phyloP scores from a whole-genome alignment of 2,329 filamentous ascomycete species.

The Fusarium sterilihyphosum region DNA sequence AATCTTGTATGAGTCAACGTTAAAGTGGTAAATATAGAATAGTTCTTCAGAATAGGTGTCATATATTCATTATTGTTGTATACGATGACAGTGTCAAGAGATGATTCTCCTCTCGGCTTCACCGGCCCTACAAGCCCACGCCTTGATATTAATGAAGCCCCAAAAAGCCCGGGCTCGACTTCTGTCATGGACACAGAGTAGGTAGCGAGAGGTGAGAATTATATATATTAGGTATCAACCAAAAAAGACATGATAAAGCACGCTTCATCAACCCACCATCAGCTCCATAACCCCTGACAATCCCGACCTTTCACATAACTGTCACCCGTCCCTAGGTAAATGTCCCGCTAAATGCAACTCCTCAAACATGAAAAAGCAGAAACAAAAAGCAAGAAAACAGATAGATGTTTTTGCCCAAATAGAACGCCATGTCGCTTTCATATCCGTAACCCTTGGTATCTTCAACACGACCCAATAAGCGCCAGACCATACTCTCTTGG shows the following conservation, averaged over 20 bases:
- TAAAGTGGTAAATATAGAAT: not conserved
- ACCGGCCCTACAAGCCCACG: not conserved
- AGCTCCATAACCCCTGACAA: constrained; percentile 1
- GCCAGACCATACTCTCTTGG: constrained; percentile 34
- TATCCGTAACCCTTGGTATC: constrained; percentile 39
- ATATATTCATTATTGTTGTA: too few relatives aligned
- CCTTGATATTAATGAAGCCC: not conserved
- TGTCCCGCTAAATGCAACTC: constrained; percentile 30
- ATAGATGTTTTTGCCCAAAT: constrained; percentile 25
- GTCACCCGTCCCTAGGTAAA: not conserved
- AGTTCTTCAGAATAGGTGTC: not conserved
- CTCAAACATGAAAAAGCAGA: constrained; percentile 1
- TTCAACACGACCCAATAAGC: constrained; percentile 38
- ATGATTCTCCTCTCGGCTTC: not conserved
- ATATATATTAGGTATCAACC: constrained; percentile 33
- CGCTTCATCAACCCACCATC: constrained; percentile 11
- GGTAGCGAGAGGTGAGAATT: constrained; percentile 29
- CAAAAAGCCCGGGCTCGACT: not conserved
- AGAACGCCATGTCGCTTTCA: constrained; percentile 36
- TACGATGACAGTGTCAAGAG: too few relatives aligned
- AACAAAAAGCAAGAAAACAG: not conserved
- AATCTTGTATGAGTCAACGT: accelerated
- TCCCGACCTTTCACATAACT: constrained; percentile 2
- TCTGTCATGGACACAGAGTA: too few relatives aligned
- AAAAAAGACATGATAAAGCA: constrained; percentile 18